Evolutionary conservation across 2,329 filamentous ascomycete species (phyloP).

Genomic region (Rhinocladiella similis): DNA sequence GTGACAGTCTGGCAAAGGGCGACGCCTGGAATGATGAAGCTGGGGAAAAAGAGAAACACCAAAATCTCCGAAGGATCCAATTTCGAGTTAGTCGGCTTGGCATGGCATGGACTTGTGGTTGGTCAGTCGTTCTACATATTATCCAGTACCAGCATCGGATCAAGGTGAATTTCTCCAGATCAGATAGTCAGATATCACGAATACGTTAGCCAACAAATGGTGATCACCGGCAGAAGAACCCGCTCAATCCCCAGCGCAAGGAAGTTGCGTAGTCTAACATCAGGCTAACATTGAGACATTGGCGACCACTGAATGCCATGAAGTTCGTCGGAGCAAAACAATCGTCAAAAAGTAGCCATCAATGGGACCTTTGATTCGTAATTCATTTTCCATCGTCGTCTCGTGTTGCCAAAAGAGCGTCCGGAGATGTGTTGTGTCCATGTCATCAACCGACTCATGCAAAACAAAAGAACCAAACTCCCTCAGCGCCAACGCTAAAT

Average conservation of each 20-base stretch:
- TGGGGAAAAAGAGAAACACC: neutral
- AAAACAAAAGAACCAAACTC: constrained; percentile 1
- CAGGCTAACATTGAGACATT: too few species aligned
- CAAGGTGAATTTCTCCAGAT: neutral
- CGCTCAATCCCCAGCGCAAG: too few species aligned
- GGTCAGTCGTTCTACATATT: neutral
- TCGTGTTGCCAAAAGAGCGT: too few species aligned
- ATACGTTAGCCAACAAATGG: too few species aligned
- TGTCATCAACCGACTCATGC: neutral
- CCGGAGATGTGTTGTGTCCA: too few species aligned
- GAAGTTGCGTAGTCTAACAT: too few species aligned
- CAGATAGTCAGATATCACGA: too few species aligned
- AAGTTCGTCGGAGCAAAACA: neutral
- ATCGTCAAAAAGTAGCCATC: too few species aligned
- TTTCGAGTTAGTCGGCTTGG: constrained; percentile 3
- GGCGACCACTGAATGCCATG: neutral
- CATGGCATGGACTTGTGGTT: neutral
- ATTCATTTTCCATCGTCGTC: too few species aligned
- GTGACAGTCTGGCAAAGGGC: neutral
- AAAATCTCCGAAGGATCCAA: too few species aligned
- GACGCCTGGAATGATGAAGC: neutral
- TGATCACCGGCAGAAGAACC: too few species aligned
- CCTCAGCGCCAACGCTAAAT: constrained; percentile 23
- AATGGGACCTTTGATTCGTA: too few species aligned
- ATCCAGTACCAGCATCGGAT: neutral